These are phyloP conservation scores for Lachnellula arida DNA, from an alignment of 2,329 filamentous ascomycete species.

Conservation along the genomic window DNA sequence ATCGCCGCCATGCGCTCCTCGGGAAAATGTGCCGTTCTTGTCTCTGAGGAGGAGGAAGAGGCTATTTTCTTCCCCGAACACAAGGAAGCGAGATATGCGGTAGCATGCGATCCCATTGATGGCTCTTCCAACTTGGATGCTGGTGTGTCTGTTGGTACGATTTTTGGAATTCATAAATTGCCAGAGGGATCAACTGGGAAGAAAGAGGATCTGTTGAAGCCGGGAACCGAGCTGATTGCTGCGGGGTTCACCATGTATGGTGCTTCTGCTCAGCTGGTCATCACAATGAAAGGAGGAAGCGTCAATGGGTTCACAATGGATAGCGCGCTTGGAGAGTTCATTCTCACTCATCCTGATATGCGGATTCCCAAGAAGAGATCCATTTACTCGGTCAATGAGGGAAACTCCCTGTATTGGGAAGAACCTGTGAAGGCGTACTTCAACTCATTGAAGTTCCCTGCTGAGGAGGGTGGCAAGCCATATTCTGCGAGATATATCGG, in stretches of 20 bases:
- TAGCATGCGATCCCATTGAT: conserved; percentile 97
- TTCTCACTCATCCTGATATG: conserved; percentile 96
- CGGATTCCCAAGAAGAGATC: conserved; percentile 69
- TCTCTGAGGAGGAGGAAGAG: conserved; percentile 98
- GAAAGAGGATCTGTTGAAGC: conserved; percentile 81
- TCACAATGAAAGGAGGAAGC: conserved; percentile 87
- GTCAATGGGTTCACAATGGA: conserved; percentile 99
- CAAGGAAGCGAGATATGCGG: conserved; percentile 77
- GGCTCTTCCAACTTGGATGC: conserved; percentile 97
- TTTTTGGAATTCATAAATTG: conserved; percentile 92
- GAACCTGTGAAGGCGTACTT: conserved; percentile 84
- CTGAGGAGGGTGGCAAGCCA: conserved; percentile 68
- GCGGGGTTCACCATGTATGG: conserved; percentile 99
- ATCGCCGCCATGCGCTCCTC: conserved; percentile 91
- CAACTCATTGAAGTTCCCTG: conserved; percentile 78
- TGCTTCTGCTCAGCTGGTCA: conserved; percentile 89
- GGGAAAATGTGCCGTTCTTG: conserved; percentile 82
- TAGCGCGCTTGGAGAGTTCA: conserved; percentile 96
- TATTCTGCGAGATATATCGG: conserved; percentile 96
- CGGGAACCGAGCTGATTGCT: conserved; percentile 86
- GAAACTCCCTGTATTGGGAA: conserved; percentile 95
- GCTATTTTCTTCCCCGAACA: conserved; percentile 79
- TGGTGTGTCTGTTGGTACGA: conserved; percentile 95
- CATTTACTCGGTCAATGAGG: conserved; percentile 99
- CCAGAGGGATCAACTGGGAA: conserved; percentile 68